These are phyloP conservation scores for Dioszegia aurantiaca DNA, from an alignment of 768 basidiomycete species.

Conservation along the genomic window DNA sequence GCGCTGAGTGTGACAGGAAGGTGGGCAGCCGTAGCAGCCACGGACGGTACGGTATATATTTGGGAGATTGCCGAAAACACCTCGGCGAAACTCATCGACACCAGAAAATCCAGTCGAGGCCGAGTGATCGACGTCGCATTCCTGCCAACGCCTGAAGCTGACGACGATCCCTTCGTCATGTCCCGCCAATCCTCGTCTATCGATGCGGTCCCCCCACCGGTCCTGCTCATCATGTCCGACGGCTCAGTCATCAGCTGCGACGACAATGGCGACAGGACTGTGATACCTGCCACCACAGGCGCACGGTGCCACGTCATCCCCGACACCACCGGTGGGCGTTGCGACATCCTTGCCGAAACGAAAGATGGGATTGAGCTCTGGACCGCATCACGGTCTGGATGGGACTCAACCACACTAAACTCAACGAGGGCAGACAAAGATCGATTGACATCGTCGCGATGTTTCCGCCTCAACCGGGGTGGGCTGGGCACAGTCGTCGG, in stretches of 20 bases:
- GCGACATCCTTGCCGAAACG: neutral
- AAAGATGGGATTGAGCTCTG: neutral
- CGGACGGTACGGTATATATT: neutral
- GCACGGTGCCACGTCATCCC: neutral
- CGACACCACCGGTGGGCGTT: neutral
- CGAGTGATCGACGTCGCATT: conserved; percentile 1
- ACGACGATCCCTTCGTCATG: conserved; percentile 15
- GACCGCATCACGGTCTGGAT: neutral
- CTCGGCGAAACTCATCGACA: conserved; percentile 1
- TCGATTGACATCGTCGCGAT: neutral
- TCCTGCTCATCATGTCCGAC: neutral
- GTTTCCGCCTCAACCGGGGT: conserved; percentile 3
- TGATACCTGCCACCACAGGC: neutral
- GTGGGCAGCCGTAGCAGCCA: neutral
- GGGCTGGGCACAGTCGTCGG: conserved; percentile 13
- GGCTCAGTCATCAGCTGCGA: neutral
- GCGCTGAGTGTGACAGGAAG: neutral
- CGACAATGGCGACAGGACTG: neutral
- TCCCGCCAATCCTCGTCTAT: conserved; percentile 3
- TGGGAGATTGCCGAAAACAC: conserved; percentile 17
- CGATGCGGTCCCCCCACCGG: neutral
- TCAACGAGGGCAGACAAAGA: neutral
- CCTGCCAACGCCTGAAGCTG: neutral
- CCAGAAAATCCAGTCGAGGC: neutral
- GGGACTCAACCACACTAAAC: conserved; percentile 4